Base-by-base conservation (phyloP, 2,329 filamentous ascomycete species). In the Elsinoe batatas region DNA sequence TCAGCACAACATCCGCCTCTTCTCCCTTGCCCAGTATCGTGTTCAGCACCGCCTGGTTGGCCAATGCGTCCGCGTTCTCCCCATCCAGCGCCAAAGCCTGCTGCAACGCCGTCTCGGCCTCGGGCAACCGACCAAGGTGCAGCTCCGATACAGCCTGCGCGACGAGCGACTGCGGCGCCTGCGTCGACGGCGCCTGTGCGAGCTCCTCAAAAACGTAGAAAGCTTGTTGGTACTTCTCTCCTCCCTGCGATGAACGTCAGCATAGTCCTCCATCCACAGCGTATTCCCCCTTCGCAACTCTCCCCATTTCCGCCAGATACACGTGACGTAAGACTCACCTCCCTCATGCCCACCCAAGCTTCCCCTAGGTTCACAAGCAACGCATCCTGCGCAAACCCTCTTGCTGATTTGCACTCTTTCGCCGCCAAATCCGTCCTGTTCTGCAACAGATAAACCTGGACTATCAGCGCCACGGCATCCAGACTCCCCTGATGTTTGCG, bases 201-300 rank as follows among this genome's bases (percentile, higher is more conserved):
- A 97, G 81, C 72, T 98, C 93, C 72, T 97, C 91, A 66, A 89
- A 97, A 59, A 97, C 91, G 76, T 98, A 97, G 73, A 95, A 97
- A 15, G 91, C 85, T 67, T 93, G 88, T 67, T 97, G 93, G 72
- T 97, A 97, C 70, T 89, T 93, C 64, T 95, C 90, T 66, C 91
- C 91, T 67, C 93, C 91, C 86, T 95, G 59, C 22, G n/a, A 12
- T 1, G 22, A 12, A 35, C 18, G 40, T 55, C 38, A 55, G 53
- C 26, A 32, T 40, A 4, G 10, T 22, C 15, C 32, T 20, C 33
- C 15, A 2, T 35, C 26, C 22, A 44, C 32, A 2, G 12, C 1
- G 2, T n/a, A 15, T 36, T 10, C 36, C 17, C n/a, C 7, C 22
- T 20, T n/a, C 10, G 2, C n/a, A n/a, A n/a, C n/a, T n/a, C n/a